Conservation (phyloP, 1,139 yeast species). For the Diutina neorugosa region DNA sequence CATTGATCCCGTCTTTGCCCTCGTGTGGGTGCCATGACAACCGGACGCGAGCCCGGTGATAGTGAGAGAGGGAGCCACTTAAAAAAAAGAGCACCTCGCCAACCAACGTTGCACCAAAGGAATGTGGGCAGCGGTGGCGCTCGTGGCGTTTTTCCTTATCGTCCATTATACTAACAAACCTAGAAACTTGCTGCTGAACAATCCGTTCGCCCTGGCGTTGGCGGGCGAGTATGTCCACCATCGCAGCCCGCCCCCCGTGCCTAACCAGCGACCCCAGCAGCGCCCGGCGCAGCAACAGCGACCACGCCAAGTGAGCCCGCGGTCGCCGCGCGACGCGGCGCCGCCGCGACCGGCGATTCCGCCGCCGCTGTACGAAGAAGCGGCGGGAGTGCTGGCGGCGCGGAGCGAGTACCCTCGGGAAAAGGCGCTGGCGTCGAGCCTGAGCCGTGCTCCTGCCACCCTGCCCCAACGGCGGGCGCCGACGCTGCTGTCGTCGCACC, state of each 20-base stretch:
- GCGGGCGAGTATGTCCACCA: slow-evolving; percentile 17
- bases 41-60: not conserved
- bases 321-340: slow-evolving; percentile 7
- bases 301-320: not conserved
- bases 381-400: slow-evolving; percentile 36
- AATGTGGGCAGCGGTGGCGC: not conserved
- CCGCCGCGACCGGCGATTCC: slow-evolving; percentile 13
- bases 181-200: slow-evolving; percentile 22
- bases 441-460: slow-evolving; percentile 11
- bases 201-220: slow-evolving; percentile 43
- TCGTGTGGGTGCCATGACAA: not conserved
- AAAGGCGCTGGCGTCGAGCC: slow-evolving; percentile 18
- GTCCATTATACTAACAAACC: slow-evolving; percentile 16
- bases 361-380: slow-evolving; percentile 59
- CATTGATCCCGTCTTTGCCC: not conserved
- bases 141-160: slow-evolving; percentile 6
- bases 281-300: not conserved
- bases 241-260: slow-evolving; percentile 22
- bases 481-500: slow-evolving; percentile 5
- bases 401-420: slow-evolving; percentile 40
- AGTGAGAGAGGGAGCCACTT: not conserved
- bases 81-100: no score
- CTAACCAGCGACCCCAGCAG: slow-evolving; percentile 7
- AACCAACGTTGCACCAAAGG: not conserved
- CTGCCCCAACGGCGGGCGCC: slow-evolving; percentile 9